Base-by-base conservation (phyloP, 2,329 filamentous ascomycete genomes). In the Cercospora janseana region DNA sequence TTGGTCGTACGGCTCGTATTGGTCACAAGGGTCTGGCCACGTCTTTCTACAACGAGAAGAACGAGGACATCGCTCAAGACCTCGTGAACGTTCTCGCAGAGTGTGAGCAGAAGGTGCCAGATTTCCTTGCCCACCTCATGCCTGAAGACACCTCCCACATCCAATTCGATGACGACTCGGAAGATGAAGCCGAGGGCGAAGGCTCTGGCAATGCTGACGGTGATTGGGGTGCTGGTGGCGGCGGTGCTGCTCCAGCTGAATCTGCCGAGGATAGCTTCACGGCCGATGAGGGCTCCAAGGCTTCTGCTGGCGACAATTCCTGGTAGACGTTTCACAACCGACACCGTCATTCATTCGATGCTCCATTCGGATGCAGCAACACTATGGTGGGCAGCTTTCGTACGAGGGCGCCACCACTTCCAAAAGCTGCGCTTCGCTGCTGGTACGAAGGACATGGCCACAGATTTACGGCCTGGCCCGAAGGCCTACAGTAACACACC, bases 1-100 rank as follows among this genome's bases (percentile, higher is more conserved):
- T 97, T 66, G 93, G 93, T 55, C 91, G 93, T 54, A 98, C 93
- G 60, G 93, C 88, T 47, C 88, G 93, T 46, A 96, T 96, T 64
- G 93, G 93, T 2, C 87, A 95, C 60, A 78, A 80, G 35, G 93
- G 93, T 13, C 73, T 90, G 4, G 91, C 93, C 0, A 92, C 87
- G 0, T 95, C 92, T 0, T 92, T 98, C 73, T 97, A 86, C 75
- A 88, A 85, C 20, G 84, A 91, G 1, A 75, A 79, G 1, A 87
- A 97, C 61, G 80, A 86, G 49, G 79, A 84, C 3, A 72, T 97
- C 32, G 89, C 79, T 0, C 76, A 79, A 7, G 82, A 86, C 1
- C 75, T 98, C 0, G 87, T 88, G 28, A 90, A 91, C 66, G 83
- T 88, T 4, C 76, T 98, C 0, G 64, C 95, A 0, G 92, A 97